Percentiles rank a stretch among this genome's conserved stretches.
Evolutionary conservation across 1,139 yeast species (phyloP).

Genomic region (Hyphopichia pseudoburtonii): DNA sequence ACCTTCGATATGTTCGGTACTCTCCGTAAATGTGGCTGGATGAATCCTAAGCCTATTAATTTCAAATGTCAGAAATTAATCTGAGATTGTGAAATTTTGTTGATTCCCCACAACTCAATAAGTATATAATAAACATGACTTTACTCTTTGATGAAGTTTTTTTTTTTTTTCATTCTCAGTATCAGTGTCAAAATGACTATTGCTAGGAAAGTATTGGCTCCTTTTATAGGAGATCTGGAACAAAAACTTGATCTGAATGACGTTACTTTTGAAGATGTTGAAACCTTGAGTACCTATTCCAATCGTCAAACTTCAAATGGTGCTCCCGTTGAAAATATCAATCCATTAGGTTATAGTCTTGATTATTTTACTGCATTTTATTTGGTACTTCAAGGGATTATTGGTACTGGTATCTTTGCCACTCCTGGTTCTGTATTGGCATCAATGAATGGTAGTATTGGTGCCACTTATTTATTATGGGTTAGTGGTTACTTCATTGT

Average conservation of each 20-base stretch:
- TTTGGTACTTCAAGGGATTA: slow-evolving; percentile 38
- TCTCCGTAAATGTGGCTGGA: no score
- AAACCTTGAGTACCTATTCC: slow-evolving; percentile 1
- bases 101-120: no score
- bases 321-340: slow-evolving; percentile 38
- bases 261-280: not conserved
- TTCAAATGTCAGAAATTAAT: no score
- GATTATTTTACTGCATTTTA: slow-evolving; percentile 32
- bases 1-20: no score
- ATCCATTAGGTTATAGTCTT: slow-evolving; percentile 40
- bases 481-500: slow-evolving; percentile 37
- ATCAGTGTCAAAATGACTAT: not conserved
- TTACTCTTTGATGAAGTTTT: not conserved
- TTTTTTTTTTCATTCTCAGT: no score
- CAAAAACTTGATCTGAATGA: not conserved
- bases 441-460: slow-evolving; percentile 38
- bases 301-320: slow-evolving; percentile 23
- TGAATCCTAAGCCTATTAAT: no score
- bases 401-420: slow-evolving; percentile 49
- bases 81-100: no score
- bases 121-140: no score
- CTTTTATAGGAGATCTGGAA: slow-evolving; percentile 2
- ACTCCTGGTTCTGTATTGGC: slow-evolving; percentile 37
- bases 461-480: slow-evolving; percentile 45
- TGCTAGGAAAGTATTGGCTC: not conserved